These are phyloP conservation scores for Colletotrichum phormii DNA, from an alignment of 2,329 filamentous ascomycete species.

Conservation along the genomic window DNA sequence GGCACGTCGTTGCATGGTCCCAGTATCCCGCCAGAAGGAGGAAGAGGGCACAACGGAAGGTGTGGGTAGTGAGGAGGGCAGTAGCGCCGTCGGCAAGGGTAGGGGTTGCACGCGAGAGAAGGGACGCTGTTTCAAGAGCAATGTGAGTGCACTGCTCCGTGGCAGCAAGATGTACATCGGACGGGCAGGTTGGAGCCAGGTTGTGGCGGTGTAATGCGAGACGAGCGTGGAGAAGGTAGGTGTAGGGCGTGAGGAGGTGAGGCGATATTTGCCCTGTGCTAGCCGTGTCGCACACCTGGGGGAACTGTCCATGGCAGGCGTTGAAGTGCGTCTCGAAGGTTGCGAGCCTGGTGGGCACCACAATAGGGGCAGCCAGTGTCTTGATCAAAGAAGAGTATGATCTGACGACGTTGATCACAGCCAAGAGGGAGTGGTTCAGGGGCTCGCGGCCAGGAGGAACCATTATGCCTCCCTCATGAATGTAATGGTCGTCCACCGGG, in stretches of 20 bases:
- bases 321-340: conserved; percentile 85
- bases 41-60: conserved; percentile 88
- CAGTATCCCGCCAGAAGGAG: conserved; percentile 81
- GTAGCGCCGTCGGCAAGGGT: conserved; percentile 76
- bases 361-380: conserved; percentile 74
- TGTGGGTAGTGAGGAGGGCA: conserved; percentile 81
- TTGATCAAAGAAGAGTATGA: conserved; percentile 80
- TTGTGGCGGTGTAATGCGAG: conserved; percentile 91
- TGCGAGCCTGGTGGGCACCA: conserved; percentile 76
- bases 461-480: conserved; percentile 68
- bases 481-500: conserved; percentile 83
- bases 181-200: conserved; percentile 76
- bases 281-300: conserved; percentile 76
- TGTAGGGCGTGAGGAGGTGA: conserved; percentile 78
- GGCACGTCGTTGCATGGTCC: conserved; percentile 77
- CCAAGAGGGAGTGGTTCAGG: conserved; percentile 78
- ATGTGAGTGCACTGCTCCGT: conserved; percentile 81
- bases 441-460: conserved; percentile 64
- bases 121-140: conserved; percentile 81
- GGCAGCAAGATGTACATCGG: conserved; percentile 75
- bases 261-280: conserved; percentile 78
- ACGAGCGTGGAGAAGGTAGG: conserved; percentile 85
- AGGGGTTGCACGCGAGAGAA: conserved; percentile 75
- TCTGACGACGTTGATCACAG: conserved; percentile 84
- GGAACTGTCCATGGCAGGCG: conserved; percentile 80